Evolutionary conservation across 148 eudicot species (phyloP), one percentile per base, ranked within the genome.

Genomic region (Amaranthus cruentus): DNA sequence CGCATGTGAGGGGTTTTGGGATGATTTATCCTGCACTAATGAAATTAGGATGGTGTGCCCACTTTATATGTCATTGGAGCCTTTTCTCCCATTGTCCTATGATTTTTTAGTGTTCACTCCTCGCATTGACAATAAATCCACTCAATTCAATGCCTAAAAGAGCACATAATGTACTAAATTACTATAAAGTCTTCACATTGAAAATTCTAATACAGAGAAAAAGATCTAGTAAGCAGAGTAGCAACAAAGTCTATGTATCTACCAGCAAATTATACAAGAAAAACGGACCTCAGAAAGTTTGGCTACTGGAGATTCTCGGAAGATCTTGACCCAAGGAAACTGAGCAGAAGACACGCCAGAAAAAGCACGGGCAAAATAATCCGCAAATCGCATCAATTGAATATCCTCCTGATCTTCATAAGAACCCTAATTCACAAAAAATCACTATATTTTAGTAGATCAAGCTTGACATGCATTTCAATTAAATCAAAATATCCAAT

Each of bases 341-440:
- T 89, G 90, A 5, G 93, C 85, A 4, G 89, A 79, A 66, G 78
- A 79, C 71, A 91, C 97, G 6, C 81, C 82, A 0, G 91, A 73
- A 66, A 91, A 91, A 1, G 88, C 90, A 14, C 91, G 86, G 7
- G 89, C 97, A 46, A 89, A 91, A 64, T 85, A 91, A 78, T 91
- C 97, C 2, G 97, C 97, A 52, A 91, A 87, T 82, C 94, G 77
- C 97, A 89, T 86, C 86, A 91, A 73, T 76, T 87, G 91, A 60
- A 91, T 85, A 57, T 85, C 91, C 81, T 85, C 88, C 66, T 89
- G 93, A 51, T 78, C 49, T 75, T 80, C 94, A 68, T 81, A 90
- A 5, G 89, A 84, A 47, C 50, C 87, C 92, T 88, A 70, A 57
- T 51, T 46, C 61, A 74, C 64, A 43, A 11, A 62, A 77, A 21